phyloP scores from a whole-genome alignment of 148 eudicot species.

The Rhododendron mucronatum region DNA sequence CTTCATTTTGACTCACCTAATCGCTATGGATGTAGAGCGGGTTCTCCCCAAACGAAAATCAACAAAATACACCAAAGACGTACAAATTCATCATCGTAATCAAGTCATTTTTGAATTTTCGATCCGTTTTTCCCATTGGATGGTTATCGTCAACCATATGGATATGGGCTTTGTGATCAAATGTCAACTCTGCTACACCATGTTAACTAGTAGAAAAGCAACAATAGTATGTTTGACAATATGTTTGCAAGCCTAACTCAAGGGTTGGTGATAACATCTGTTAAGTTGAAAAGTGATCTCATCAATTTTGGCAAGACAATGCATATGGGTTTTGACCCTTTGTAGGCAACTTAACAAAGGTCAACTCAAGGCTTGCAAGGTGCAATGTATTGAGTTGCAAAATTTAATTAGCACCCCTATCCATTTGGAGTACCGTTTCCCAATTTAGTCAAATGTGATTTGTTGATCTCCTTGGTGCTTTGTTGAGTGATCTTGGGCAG shows the following conservation, averaged over 20 bases:
- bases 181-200: neutral
- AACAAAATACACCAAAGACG: neutral
- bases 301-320: neutral
- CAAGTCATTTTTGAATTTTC: neutral
- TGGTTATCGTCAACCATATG: neutral
- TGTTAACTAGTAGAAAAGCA: neutral
- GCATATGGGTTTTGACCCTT: neutral
- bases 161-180: neutral
- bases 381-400: neutral
- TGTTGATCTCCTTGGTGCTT: conserved; percentile 4
- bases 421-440: neutral
- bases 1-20: neutral
- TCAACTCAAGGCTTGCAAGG: neutral
- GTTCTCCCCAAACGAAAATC: neutral
- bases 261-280: neutral
- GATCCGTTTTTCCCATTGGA: neutral
- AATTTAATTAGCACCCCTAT: neutral
- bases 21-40: neutral
- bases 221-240: neutral
- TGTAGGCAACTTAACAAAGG: neutral
- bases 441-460: neutral
- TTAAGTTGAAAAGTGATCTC: neutral
- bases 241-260: neutral
- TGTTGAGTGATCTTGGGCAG: neutral
- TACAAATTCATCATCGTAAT: neutral